Conservation (phyloP, 768 basidiomycete genomes). For the Vararia minispora region DNA sequence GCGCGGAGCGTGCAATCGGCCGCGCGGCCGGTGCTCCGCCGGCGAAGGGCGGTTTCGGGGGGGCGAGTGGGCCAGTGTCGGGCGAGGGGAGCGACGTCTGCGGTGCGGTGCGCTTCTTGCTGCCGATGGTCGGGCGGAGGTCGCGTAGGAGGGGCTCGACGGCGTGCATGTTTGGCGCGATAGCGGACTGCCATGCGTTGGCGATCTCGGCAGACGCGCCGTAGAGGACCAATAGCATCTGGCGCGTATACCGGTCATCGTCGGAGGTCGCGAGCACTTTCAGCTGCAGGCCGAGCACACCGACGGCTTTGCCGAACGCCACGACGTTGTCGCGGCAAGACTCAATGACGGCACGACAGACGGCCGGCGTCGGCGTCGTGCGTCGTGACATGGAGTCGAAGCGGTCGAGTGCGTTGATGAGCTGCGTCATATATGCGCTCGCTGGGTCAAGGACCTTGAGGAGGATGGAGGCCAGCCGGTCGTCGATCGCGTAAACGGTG, state of each 20-base stretch:
- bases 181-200: conserved; percentile 62
- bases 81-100: too few species aligned
- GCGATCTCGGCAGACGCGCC: conserved; percentile 85
- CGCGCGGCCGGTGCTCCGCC: conserved; percentile 12
- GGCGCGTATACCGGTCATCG: conserved; percentile 81
- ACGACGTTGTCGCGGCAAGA: conserved; percentile 76
- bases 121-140: conserved; percentile 24
- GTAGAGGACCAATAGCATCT: conserved; percentile 78
- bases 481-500: conserved; percentile 70
- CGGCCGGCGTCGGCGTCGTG: conserved; percentile 50
- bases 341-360: conserved; percentile 73
- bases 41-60: conserved; percentile 21
- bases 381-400: conserved; percentile 78
- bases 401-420: conserved; percentile 82
- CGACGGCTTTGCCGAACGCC: conserved; percentile 81
- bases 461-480: conserved; percentile 70
- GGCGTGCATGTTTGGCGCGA: conserved; percentile 59
- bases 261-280: conserved; percentile 62
- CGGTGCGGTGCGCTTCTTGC: conserved; percentile 21
- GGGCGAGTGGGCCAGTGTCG: too few species aligned
- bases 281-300: conserved; percentile 71
- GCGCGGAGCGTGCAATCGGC: too few species aligned
- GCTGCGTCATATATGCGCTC: conserved; percentile 63
- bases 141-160: conserved; percentile 55
- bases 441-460: conserved; percentile 82